Conservation (phyloP, 805 yeast species). For the Candida dajiaensis region DNA sequence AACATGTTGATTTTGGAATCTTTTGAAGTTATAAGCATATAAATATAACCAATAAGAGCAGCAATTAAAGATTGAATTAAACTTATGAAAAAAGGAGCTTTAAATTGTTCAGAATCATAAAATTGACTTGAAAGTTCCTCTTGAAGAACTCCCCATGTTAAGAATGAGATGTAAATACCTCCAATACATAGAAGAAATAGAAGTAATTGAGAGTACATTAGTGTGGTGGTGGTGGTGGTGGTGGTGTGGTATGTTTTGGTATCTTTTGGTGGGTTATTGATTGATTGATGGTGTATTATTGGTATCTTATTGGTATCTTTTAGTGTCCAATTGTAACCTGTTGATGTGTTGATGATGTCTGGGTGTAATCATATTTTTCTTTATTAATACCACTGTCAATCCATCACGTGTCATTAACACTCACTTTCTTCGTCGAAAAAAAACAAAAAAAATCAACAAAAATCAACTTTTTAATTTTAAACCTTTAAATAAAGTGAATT, state of each 20-base stretch:
- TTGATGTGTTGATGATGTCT: too few species aligned
- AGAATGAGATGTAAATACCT: constrained; percentile 83
- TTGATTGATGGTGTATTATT: too few species aligned
- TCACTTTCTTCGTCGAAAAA: not conserved
- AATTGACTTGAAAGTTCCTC: constrained; percentile 78
- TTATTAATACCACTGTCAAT: not conserved
- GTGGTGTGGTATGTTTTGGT: too few species aligned
- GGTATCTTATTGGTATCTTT: too few species aligned
- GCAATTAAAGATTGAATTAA: constrained; percentile 72
- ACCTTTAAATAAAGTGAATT: not conserved
- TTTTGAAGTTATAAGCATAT: constrained; percentile 33
- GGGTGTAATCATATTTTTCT: too few species aligned
- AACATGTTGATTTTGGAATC: not conserved
- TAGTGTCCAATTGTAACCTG: too few species aligned
- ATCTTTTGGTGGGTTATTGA: too few species aligned
- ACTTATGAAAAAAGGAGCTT: constrained; percentile 76
- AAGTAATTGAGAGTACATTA: constrained; percentile 11
- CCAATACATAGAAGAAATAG: constrained; percentile 24
- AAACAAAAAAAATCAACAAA: not conserved
- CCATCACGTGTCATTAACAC: not conserved
- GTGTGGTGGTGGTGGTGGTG: too few species aligned
- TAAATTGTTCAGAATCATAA: constrained; percentile 58
- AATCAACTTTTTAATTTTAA: too few species aligned
- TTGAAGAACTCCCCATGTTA: constrained; percentile 90
- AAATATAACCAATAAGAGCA: constrained; percentile 56